phyloP scores from a whole-genome alignment of 192 early-diverging fungal species.

The Podila clonocystis region DNA sequence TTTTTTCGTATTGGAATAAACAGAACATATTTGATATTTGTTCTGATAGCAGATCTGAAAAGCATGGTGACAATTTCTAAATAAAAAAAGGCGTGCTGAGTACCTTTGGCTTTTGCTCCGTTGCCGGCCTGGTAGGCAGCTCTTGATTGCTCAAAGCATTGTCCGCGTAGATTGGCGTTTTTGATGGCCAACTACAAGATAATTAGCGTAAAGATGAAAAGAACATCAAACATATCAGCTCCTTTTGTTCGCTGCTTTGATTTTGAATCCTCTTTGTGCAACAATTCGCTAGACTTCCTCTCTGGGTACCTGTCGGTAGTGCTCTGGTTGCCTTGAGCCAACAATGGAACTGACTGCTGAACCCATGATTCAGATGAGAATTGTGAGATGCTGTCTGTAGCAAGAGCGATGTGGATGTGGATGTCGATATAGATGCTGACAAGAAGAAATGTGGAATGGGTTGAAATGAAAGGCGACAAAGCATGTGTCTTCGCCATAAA shows the following conservation, averaged over 20 bases:
- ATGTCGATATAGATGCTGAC: too few relatives aligned
- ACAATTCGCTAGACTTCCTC: not conserved
- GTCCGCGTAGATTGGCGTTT: conserved; percentile 57
- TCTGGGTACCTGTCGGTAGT: conserved; percentile 13
- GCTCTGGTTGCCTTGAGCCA: conserved; percentile 11
- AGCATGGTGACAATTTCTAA: not conserved
- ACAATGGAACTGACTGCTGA: conserved; percentile 15
- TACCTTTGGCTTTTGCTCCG: conserved; percentile 55
- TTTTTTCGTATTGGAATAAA: conserved; percentile 25
- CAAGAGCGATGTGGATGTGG: too few relatives aligned
- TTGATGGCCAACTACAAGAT: conserved; percentile 47
- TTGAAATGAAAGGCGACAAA: too few relatives aligned
- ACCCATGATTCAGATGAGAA: conserved; percentile 15
- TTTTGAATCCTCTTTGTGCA: not conserved
- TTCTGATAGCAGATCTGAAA: not conserved
- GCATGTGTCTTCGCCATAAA: too few relatives aligned
- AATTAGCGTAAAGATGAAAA: not conserved
- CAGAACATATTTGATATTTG: not conserved
- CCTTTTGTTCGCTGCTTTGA: not conserved
- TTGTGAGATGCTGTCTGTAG: not conserved
- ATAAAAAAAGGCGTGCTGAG: not conserved
- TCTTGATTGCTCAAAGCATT: conserved; percentile 56
- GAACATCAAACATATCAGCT: not conserved
- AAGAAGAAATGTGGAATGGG: too few relatives aligned
- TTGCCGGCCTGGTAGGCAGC: conserved; percentile 57